phyloP scores from a whole-genome alignment of 2,329 filamentous ascomycete genomes.

The Aspergillaceae sp. region DNA sequence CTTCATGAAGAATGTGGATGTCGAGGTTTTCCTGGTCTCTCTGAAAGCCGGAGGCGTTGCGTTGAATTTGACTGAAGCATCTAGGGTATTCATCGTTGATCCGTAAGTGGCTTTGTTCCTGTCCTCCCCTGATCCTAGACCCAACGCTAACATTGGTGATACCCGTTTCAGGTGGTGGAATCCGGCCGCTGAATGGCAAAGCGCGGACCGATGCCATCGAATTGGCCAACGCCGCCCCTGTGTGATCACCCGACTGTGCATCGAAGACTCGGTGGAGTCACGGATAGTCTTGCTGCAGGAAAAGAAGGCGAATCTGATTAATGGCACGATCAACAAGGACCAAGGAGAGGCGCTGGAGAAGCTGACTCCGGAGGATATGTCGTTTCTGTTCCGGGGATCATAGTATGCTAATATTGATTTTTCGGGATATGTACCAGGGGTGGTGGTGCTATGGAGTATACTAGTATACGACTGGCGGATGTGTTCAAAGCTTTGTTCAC shows the following conservation, averaged over 20 bases:
- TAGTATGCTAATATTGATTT: conserved; percentile 21
- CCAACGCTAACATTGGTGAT: conserved; percentile 17
- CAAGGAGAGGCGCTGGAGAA: conserved; percentile 78
- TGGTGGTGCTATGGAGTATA: no score
- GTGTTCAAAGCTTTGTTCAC: no score
- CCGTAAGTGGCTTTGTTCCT: conserved; percentile 54
- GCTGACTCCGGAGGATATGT: conserved; percentile 81
- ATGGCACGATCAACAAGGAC: conserved; percentile 91
- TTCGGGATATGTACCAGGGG: no score
- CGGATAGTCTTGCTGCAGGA: conserved; percentile 93
- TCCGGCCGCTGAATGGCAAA: conserved; percentile 99
- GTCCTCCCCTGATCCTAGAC: background rate
- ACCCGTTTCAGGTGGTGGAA: conserved; percentile 75
- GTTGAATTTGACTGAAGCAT: conserved; percentile 89
- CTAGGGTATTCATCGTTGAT: conserved; percentile 89
- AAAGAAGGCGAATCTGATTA: conserved; percentile 98
- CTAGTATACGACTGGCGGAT: no score
- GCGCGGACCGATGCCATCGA: conserved; percentile 84
- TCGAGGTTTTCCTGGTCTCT: conserved; percentile 93
- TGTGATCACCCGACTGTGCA: conserved; percentile 86
- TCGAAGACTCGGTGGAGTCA: conserved; percentile 94
- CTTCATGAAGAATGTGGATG: conserved; percentile 90
- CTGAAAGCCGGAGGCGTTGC: conserved; percentile 94
- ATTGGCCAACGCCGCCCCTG: conserved; percentile 93
- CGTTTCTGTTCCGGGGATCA: conserved; percentile 84